Evolutionary conservation across 306 rosid genomes (phyloP), one percentile per base, ranked within the genome.

Genomic region (Cucurbita pepo): DNA sequence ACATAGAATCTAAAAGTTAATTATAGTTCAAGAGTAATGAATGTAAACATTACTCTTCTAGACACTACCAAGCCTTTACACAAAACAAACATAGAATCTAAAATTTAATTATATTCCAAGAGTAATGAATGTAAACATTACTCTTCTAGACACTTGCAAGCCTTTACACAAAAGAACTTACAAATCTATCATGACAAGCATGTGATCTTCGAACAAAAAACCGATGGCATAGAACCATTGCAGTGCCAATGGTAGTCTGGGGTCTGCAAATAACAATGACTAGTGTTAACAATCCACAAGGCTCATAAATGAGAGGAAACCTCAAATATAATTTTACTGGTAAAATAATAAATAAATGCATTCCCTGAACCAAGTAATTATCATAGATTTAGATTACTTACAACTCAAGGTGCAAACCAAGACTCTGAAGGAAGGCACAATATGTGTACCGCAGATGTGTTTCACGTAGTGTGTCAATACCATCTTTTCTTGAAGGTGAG

Each of bases 201-300:
- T 95, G 99, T 67, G 99, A 95, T 47, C 82, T 75, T 15, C 97
- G 90, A 79, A 87, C 87, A 66, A 95, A 95, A 80, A 95, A 95
- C 5, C 99, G 96, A 84, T 95, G 99, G 88, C 97, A 91, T 65
- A 95, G 85, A 79, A 95, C 96, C 97, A 89, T 95, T 52, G 97
- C 89, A n/a, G 97, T 95, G 63, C 96, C 99, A 73, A 86, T 85
- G 11, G 96, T 88, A 72, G 97, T 89, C 77, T 95, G 97, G 8
- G 97, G 99, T 84, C 99, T 95, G 93, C 53, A 86, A 80, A 75
- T 62, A 62, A 77, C 43, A 55, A 53, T 72, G 40, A 3, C 19
- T 40, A 12, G 76, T 71, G 52, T 78, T 34, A 82, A 52, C 43
- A 56, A 48, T 64, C 30, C 69, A 79, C 12, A 34, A 45, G 10